Evolutionary conservation across 331 rosid genomes (phyloP), one percentile per base, ranked within the genome.

Genomic region (Saraca asoca): DNA sequence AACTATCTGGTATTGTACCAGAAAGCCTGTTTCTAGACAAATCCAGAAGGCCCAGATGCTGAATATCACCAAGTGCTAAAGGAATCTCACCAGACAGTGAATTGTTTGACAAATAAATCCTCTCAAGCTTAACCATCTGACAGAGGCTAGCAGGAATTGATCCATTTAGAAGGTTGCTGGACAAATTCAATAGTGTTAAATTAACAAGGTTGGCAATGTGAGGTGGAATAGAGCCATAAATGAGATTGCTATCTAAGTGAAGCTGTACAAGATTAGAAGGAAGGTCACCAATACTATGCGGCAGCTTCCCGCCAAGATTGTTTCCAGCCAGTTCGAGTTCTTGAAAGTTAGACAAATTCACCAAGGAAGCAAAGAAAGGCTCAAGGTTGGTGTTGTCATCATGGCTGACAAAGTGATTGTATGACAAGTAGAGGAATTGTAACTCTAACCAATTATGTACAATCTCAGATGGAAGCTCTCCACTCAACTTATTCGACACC

Each of bases 51-150:
- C 96, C 96, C 19, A 93, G 84, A 73, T 81, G 95, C 12, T 80
- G 62, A 42, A 80, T 90, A 42, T 73, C 77, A 7, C 90, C 91
- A 1, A 93, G 72, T 12, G 89, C 70, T 5, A 82, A 67, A 20
- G 95, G 96, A 77, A 93, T 90, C 72, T 85, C 95, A 45, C 94
- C 94, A 37, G 86, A 80, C 19, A 89, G 83, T 33, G 93, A 93
- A 79, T 93, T 93, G 19, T 89, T 84, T 4, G 96, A 89, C 78
- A 93, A 58, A 34, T 71, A 78, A 46, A 87, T 68, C 70, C 98
- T 88, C 81, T 93, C 98, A 9, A 89, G 82, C 75, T 75, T 87
- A 31, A 61, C 59, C 88, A 89, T 79, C 56, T 11, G 60, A 74
- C 81, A 64, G 4, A 89, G 85, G 61, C 77, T 74, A 0, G 62